These are phyloP conservation scores for Spathaspora arborariae DNA, from an alignment of 805 yeast genomes.

Conservation along the genomic window DNA sequence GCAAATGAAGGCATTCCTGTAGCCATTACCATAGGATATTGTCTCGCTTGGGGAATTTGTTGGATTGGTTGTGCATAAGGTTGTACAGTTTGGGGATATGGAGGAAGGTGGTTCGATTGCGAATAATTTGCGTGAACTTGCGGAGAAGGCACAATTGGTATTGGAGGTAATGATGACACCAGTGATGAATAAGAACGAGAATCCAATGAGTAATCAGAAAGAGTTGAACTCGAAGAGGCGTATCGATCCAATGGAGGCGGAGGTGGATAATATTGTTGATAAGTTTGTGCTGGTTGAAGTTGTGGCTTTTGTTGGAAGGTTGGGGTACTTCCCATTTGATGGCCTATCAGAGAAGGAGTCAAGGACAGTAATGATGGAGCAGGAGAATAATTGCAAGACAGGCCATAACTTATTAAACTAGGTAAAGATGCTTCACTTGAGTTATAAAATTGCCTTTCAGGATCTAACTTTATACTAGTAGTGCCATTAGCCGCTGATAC, in stretches of 20 bases:
- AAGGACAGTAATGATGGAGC: slow-evolving; percentile 2
- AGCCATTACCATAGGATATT: neutral
- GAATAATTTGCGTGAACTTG: neutral
- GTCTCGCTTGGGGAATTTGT: neutral
- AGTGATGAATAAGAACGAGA: neutral
- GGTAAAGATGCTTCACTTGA: neutral
- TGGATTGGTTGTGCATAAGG: neutral
- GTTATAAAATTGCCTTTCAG: neutral
- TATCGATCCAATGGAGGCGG: neutral
- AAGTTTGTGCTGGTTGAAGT: slow-evolving; percentile 2
- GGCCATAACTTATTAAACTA: neutral
- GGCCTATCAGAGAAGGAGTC: neutral
- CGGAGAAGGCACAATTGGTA: neutral
- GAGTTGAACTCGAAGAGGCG: neutral
- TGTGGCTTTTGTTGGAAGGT: neutral
- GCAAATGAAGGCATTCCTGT: neutral
- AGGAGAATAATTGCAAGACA: neutral
- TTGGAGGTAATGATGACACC: neutral
- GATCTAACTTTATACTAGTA: neutral
- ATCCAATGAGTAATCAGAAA: neutral
- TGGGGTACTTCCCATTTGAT: neutral
- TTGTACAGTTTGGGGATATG: neutral
- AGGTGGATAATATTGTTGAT: slow-evolving; percentile 1
- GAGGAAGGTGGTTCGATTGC: neutral
- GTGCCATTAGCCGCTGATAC: neutral